phyloP scores from a whole-genome alignment of 768 basidiomycete genomes.

The Amanita molliuscula region DNA sequence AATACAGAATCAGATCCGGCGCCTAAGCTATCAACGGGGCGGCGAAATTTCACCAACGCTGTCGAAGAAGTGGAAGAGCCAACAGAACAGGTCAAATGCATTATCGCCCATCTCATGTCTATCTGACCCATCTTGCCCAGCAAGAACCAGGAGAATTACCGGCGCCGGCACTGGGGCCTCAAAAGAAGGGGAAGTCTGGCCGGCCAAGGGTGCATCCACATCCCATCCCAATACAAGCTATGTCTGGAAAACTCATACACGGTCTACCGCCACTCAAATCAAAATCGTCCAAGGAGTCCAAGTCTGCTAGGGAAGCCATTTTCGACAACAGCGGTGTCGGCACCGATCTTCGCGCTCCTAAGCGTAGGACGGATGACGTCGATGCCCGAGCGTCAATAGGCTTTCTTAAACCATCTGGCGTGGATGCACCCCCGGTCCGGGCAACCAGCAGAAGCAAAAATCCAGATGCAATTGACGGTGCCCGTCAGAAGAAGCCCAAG shows the following conservation, averaged over 20 bases:
- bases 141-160: conserved; percentile 11
- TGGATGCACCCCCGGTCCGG: conserved; percentile 41
- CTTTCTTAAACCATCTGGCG: conserved; percentile 48
- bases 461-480: conserved; percentile 14
- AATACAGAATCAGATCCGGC: conserved; percentile 3
- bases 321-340: conserved; percentile 39
- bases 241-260: conserved; percentile 13
- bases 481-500: conserved; percentile 21
- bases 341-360: conserved; percentile 29
- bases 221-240: conserved; percentile 7
- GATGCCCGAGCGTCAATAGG: neutral
- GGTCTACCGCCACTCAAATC: conserved; percentile 17
- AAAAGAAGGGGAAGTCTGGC: conserved; percentile 1
- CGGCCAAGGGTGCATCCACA: conserved; percentile 11
- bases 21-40: conserved; percentile 22
- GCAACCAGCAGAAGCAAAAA: conserved; percentile 6
- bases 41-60: conserved; percentile 35
- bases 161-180: conserved; percentile 1
- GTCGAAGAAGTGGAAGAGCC: conserved; percentile 30
- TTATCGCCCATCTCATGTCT: neutral
- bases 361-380: neutral
- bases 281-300: conserved; percentile 20
- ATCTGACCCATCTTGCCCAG: conserved; percentile 7
- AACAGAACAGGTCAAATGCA: conserved; percentile 7
- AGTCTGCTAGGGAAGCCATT: conserved; percentile 32